Conservation (phyloP, 441 rosid species). For the Pelargonium australe region DNA sequence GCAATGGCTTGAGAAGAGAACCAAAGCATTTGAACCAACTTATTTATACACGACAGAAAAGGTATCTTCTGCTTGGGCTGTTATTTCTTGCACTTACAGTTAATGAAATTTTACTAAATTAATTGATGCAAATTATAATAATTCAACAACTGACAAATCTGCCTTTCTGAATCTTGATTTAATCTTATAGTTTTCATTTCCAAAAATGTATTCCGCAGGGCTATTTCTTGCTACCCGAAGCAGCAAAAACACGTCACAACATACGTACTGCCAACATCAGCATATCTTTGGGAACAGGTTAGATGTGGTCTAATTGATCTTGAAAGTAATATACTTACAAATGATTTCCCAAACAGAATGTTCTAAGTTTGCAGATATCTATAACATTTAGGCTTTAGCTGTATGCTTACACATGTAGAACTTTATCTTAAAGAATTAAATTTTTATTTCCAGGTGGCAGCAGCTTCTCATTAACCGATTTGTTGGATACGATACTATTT, state of each 20-base stretch:
- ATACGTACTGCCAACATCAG: conserved; percentile 73
- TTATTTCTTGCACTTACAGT: conserved; percentile 9
- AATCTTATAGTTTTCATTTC: background rate
- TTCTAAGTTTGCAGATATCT: background rate
- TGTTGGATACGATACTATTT: conserved; percentile 96
- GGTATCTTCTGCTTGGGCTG: conserved; percentile 37
- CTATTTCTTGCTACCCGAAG: conserved; percentile 87
- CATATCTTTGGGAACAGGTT: conserved; percentile 98
- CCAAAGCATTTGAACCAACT: conserved; percentile 79
- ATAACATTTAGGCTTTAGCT: conserved; percentile 6
- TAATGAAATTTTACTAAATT: too few relatives aligned
- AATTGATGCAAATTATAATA: too few relatives aligned
- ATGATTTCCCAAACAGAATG: background rate
- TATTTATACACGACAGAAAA: conserved; percentile 89
- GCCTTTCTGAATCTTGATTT: background rate
- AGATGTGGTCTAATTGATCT: conserved; percentile 10
- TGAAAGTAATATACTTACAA: background rate
- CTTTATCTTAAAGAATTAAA: background rate
- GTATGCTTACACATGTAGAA: conserved; percentile 2
- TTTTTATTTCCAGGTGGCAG: conserved; percentile 74
- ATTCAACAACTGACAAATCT: background rate
- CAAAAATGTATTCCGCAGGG: conserved; percentile 44
- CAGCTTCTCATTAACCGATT: conserved; percentile 93
- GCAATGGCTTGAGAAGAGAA: conserved; percentile 73
- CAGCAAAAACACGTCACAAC: conserved; percentile 71